These are phyloP conservation scores for Fusarium sarcochroum DNA, from an alignment of 2,329 filamentous ascomycete species.

Conservation along the genomic window DNA sequence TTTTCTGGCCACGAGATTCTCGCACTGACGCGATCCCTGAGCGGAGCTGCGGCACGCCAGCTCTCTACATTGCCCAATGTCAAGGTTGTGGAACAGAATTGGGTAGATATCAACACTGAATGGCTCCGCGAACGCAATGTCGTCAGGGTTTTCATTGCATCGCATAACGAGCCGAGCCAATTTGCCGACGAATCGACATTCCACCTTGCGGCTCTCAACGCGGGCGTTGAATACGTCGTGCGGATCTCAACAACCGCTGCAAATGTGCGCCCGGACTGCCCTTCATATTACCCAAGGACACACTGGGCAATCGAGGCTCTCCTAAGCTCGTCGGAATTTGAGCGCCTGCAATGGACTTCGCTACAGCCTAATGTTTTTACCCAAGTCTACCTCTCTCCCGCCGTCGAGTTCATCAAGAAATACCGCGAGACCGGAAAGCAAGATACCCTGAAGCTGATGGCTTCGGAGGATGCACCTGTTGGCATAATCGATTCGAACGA, in stretches of 20 bases:
- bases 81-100: neutral
- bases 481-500: neutral
- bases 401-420: fast-evolving
- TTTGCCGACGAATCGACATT: neutral
- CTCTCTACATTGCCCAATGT: neutral
- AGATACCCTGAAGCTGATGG: neutral
- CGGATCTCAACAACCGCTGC: neutral
- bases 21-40: neutral
- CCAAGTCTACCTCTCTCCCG: fast-evolving
- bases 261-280: neutral
- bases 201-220: neutral
- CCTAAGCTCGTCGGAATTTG: neutral
- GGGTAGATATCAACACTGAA: neutral
- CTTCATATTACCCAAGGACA: neutral
- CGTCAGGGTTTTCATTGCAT: neutral
- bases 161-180: neutral
- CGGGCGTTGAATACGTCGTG: neutral
- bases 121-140: neutral
- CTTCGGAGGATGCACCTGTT: neutral
- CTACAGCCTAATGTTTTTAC: neutral
- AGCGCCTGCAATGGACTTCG: neutral
- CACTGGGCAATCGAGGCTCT: neutral
- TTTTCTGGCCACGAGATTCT: fast-evolving
- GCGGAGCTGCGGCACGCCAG: neutral
- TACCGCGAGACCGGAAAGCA: neutral